Conservation (phyloP, 164 flowering plant species). For the Echeveria elegans region DNA sequence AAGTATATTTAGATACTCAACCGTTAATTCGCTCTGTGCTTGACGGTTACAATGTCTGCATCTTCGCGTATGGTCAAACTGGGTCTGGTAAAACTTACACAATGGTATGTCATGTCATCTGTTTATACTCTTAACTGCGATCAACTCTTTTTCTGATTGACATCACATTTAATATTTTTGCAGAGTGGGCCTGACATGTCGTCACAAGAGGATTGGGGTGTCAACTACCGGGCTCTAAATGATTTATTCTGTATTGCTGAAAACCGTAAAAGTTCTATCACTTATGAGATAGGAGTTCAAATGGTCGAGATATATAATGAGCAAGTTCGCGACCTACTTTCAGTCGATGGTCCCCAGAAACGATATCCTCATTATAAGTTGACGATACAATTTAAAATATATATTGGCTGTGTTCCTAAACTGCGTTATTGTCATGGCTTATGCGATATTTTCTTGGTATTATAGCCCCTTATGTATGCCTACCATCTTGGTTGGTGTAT, state of each 20-base stretch:
- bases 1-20: constrained; percentile 80
- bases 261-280: constrained; percentile 35
- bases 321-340: constrained; percentile 70
- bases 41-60: constrained; percentile 94
- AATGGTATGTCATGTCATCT: constrained; percentile 44
- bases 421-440: background rate
- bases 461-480: background rate
- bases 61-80: constrained; percentile 98
- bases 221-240: constrained; percentile 68
- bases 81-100: constrained; percentile 96
- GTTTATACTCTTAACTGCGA: constrained; percentile 5
- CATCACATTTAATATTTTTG: background rate
- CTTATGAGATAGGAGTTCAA: constrained; percentile 62
- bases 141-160: background rate
- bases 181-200: constrained; percentile 55
- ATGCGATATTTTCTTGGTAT: background rate
- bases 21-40: constrained; percentile 85
- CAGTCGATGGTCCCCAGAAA: constrained; percentile 34
- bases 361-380: constrained; percentile 54
- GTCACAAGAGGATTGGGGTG: constrained; percentile 57
- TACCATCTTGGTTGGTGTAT: background rate
- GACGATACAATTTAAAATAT: background rate
- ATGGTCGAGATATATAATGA: constrained; percentile 83
- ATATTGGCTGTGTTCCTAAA: background rate
- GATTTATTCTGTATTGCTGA: constrained; percentile 59